Conservation (phyloP, 768 basidiomycete genomes). For the Fomitopsis serialis region DNA sequence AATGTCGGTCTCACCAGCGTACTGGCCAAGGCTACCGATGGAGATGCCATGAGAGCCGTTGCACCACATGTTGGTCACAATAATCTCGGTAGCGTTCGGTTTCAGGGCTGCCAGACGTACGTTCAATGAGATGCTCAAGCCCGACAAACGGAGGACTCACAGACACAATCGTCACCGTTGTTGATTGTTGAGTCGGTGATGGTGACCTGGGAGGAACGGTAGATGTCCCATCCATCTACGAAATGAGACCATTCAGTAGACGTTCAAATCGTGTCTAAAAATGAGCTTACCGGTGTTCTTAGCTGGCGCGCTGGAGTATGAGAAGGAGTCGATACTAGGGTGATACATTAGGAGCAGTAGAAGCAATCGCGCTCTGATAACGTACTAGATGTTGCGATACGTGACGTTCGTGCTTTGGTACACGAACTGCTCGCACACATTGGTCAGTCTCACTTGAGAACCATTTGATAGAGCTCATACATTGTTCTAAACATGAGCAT, state of each 20-base stretch:
- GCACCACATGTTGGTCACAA: conserved; percentile 37
- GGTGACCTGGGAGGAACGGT: conserved; percentile 30
- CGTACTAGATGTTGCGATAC: conserved; percentile 32
- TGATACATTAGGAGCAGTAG: neutral
- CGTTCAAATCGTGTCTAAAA: neutral
- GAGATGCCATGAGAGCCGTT: conserved; percentile 43
- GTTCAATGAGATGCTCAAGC: neutral
- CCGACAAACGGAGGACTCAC: conserved; percentile 11
- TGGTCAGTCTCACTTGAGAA: neutral
- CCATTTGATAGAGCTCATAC: conserved; percentile 16
- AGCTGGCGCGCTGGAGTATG: conserved; percentile 29
- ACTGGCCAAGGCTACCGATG: conserved; percentile 42
- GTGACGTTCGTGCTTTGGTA: conserved; percentile 37
- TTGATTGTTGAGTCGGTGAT: conserved; percentile 31
- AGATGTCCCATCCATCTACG: conserved; percentile 44
- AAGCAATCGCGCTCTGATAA: conserved; percentile 1
- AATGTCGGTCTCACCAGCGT: conserved; percentile 34
- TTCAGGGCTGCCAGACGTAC: conserved; percentile 30
- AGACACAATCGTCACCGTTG: conserved; percentile 38
- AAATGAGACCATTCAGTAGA: neutral
- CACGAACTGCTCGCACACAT: conserved; percentile 26
- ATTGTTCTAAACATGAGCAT: conserved; percentile 31
- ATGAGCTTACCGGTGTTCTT: conserved; percentile 27
- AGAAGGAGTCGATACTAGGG: conserved; percentile 25
- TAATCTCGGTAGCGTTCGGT: conserved; percentile 39